phyloP scores from a whole-genome alignment of 2,329 filamentous ascomycete genomes.

The Neocucurbitaria cava region DNA sequence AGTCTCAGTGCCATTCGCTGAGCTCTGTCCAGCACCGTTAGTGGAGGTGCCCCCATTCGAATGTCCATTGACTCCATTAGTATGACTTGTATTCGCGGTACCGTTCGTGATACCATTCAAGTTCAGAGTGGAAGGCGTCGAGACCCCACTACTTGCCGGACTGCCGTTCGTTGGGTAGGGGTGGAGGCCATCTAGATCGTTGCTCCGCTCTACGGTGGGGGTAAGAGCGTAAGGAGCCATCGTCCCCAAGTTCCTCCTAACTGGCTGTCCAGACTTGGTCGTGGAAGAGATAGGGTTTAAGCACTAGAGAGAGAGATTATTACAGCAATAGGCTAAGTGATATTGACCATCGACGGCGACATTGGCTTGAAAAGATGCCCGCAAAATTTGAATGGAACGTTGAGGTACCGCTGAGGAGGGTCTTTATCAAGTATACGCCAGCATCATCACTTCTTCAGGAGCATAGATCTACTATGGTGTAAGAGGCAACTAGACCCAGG shows the following conservation, averaged over 20 bases:
- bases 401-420: neutral
- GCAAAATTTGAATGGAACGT: neutral
- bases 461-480: neutral
- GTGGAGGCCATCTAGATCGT: constrained; percentile 1
- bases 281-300: neutral
- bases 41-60: neutral
- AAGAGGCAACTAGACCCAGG: neutral
- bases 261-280: neutral
- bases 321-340: neutral
- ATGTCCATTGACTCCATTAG: constrained; percentile 1
- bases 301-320: neutral
- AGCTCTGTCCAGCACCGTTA: neutral
- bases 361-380: neutral
- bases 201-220: constrained; percentile 18
- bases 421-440: neutral
- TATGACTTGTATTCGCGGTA: neutral
- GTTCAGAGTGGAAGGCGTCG: neutral
- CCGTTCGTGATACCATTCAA: neutral
- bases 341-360: neutral
- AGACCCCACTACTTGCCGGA: neutral
- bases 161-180: neutral
- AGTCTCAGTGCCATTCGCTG: neutral
- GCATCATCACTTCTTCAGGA: too few relatives aligned
- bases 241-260: neutral
- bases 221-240: constrained; percentile 32